A percentile compares a stretch with the other conserved stretches of the same genome.
phyloP scores from a whole-genome alignment of 805 yeast species.

The Candida boidinii region DNA sequence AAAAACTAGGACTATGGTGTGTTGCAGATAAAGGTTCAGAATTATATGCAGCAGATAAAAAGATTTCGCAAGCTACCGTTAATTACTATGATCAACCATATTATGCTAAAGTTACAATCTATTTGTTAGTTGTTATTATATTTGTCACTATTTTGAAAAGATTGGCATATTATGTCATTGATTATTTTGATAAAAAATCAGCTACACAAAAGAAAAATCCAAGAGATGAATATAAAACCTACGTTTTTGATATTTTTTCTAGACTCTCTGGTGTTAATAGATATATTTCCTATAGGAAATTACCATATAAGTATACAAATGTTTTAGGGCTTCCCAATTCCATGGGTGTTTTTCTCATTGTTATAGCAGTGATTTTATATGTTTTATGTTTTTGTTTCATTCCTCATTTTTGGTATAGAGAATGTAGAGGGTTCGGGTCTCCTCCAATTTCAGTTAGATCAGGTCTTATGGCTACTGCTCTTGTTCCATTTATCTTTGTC shows the following conservation, averaged over 20 bases:
- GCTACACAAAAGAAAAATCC: no score
- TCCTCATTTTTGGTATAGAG: constrained; percentile 45
- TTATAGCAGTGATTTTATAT: constrained; percentile 27
- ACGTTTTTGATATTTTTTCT: constrained; percentile 4
- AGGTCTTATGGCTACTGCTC: constrained; percentile 40
- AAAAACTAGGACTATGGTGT: constrained; percentile 35
- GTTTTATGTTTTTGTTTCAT: constrained; percentile 23
- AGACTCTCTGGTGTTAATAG: constrained; percentile 22
- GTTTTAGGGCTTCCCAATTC: constrained; percentile 30
- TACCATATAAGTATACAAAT: constrained; percentile 23
- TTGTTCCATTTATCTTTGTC: constrained; percentile 41
- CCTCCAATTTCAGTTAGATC: constrained; percentile 49
- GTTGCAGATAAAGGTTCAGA: constrained; percentile 22
- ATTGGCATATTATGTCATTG: constrained; percentile 9
- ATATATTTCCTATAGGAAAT: constrained; percentile 22
- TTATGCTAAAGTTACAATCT: constrained; percentile 31
- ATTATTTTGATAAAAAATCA: constrained; percentile 7
- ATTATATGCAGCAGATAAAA: constrained; percentile 13
- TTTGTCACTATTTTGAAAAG: constrained; percentile 25
- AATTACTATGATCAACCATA: constrained; percentile 20
- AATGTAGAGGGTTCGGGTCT: constrained; percentile 45
- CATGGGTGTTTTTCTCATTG: constrained; percentile 24
- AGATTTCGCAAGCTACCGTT: constrained; percentile 23
- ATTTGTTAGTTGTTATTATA: constrained; percentile 30
- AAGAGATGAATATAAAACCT: background rate